Percentiles rank a stretch among this genome's conserved stretches.
These are phyloP conservation scores for Cardamine chenopodiifolia DNA, from an alignment of 345 rosid species.

Conservation along the genomic window DNA sequence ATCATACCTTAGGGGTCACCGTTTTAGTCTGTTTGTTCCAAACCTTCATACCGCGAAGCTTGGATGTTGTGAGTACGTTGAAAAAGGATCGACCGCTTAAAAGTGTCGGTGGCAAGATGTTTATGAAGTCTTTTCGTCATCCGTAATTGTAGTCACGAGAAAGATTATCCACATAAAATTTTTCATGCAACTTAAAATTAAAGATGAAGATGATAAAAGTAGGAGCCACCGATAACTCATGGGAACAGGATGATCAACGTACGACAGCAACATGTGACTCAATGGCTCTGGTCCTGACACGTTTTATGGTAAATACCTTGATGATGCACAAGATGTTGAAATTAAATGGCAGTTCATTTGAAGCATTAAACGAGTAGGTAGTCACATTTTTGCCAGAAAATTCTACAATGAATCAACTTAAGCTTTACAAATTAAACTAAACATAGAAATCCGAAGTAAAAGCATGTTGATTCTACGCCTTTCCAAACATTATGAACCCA, in stretches of 20 bases:
- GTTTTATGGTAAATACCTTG: neutral
- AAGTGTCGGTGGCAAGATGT: neutral
- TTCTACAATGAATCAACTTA: neutral
- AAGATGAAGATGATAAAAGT: conserved; percentile 13
- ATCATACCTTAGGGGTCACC: too few species aligned
- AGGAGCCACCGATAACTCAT: conserved; percentile 23
- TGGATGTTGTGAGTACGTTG: neutral
- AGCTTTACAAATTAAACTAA: neutral
- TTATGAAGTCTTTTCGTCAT: neutral
- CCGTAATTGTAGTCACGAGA: conserved; percentile 16
- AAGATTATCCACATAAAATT: neutral
- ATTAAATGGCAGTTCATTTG: neutral
- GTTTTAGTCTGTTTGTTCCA: too few species aligned
- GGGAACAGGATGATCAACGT: conserved; percentile 21
- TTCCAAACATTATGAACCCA: neutral
- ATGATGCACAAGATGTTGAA: neutral
- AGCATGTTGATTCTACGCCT: neutral
- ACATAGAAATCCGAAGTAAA: neutral
- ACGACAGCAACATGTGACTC: conserved; percentile 13
- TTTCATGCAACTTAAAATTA: conserved; percentile 5
- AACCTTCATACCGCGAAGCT: too few species aligned
- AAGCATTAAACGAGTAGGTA: neutral
- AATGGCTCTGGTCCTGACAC: conserved; percentile 15
- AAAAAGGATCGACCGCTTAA: neutral
- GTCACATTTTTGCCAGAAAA: neutral